Percentiles rank a stretch among this genome's conserved stretches.
Conservation (phyloP, 2,329 filamentous ascomycete genomes). For the Pyrenochaeta sp. region DNA sequence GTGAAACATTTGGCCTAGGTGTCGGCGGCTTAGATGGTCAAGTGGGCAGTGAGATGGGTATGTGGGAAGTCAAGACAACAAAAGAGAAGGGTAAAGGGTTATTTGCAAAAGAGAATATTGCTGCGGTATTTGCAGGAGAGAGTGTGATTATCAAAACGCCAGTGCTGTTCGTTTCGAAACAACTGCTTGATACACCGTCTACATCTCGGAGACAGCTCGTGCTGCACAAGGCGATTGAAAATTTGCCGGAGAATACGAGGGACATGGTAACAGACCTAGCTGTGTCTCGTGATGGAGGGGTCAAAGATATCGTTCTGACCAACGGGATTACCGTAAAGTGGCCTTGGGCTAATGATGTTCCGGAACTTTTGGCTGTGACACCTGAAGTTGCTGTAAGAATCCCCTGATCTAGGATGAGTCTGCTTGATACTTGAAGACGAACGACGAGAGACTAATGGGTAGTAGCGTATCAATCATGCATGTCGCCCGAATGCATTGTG, state of each 20-base stretch:
- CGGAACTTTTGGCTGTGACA: slow-evolving; percentile 30
- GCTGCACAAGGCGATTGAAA: slow-evolving; percentile 28
- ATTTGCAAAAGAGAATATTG: slow-evolving; percentile 30
- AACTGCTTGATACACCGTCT: slow-evolving; percentile 17
- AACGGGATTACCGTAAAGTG: slow-evolving; percentile 34
- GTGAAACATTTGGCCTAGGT: slow-evolving; percentile 22
- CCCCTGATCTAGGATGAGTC: neutral
- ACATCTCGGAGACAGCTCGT: slow-evolving; percentile 18
- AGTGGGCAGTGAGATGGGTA: slow-evolving; percentile 23
- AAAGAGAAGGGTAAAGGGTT: slow-evolving; percentile 35
- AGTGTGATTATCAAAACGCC: slow-evolving; percentile 36
- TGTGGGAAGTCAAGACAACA: slow-evolving; percentile 32
- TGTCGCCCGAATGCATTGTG: slow-evolving; percentile 46
- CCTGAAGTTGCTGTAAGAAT: slow-evolving; percentile 42
- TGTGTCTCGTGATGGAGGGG: slow-evolving; percentile 21
- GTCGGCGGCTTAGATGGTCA: slow-evolving; percentile 18
- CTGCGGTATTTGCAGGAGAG: slow-evolving; percentile 30
- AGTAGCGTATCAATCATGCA: slow-evolving; percentile 46
- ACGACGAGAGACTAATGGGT: slow-evolving; percentile 6
- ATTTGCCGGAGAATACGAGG: slow-evolving; percentile 32
- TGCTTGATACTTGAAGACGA: neutral
- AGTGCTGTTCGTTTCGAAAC: slow-evolving; percentile 29
- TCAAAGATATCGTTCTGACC: slow-evolving; percentile 32
- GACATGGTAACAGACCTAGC: slow-evolving; percentile 23
- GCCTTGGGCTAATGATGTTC: slow-evolving; percentile 31